A percentile compares a stretch with the other conserved stretches of the same genome.
phyloP scores from a whole-genome alignment of 179 eudicot species.

The Corrigiola litoralis region DNA sequence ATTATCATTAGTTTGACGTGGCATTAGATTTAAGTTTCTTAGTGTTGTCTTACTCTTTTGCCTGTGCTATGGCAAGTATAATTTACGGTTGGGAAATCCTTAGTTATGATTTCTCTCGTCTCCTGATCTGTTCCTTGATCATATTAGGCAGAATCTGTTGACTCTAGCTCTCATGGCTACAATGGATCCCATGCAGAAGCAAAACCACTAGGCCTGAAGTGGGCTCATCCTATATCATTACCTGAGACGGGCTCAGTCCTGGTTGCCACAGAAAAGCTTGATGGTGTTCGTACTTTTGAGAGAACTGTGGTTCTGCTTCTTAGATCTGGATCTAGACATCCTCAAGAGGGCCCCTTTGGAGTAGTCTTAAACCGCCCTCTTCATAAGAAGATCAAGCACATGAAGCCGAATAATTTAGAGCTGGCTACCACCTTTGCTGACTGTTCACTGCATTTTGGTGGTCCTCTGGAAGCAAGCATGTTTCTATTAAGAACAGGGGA shows the following conservation, averaged over 20 bases:
- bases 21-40: no score
- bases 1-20: neutral
- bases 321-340: constrained; percentile 69
- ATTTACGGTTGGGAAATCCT: neutral
- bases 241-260: constrained; percentile 93
- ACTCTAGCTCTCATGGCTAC: constrained; percentile 26
- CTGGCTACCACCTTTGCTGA: constrained; percentile 75
- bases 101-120: no score
- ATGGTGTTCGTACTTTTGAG: constrained; percentile 76
- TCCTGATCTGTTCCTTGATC: constrained; percentile 12
- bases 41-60: no score
- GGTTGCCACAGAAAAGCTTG: constrained; percentile 93
- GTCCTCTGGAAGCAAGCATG: constrained; percentile 91
- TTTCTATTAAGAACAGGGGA: constrained; percentile 54
- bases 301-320: constrained; percentile 92
- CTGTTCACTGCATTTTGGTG: constrained; percentile 89
- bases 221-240: constrained; percentile 94
- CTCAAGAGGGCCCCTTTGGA: constrained; percentile 88
- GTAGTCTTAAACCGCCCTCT: constrained; percentile 82
- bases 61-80: neutral
- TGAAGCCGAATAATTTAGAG: constrained; percentile 72
- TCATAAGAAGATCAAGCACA: constrained; percentile 70
- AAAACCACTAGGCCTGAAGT: constrained; percentile 63
- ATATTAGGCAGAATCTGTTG: constrained; percentile 48
- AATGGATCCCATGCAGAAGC: constrained; percentile 35